A percentile compares a stretch with the other conserved stretches of the same genome.
Evolutionary conservation across 306 rosid species (phyloP).

Genomic region (Glycine tomentella): DNA sequence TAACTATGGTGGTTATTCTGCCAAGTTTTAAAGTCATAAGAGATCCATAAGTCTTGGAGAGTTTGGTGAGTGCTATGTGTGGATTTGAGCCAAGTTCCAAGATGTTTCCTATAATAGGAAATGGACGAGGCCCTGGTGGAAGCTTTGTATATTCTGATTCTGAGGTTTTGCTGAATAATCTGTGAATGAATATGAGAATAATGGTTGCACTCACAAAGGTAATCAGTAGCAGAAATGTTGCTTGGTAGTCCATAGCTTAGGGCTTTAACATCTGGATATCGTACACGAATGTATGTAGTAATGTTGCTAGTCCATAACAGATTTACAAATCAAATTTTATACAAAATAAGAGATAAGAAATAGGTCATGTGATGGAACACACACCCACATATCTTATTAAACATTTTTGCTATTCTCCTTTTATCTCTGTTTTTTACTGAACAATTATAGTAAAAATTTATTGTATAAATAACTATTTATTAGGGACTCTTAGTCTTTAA

Average conservation of each 20-base stretch:
- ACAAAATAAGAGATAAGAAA: too few species aligned
- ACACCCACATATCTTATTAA: too few species aligned
- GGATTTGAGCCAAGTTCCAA: constrained; percentile 39
- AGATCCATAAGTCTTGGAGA: constrained; percentile 37
- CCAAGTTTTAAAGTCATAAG: constrained; percentile 38
- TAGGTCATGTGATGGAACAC: too few species aligned
- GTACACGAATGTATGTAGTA: too few species aligned
- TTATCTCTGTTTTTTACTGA: too few species aligned
- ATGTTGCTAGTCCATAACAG: too few species aligned
- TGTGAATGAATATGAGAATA: constrained; percentile 18
- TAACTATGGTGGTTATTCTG: constrained; percentile 33
- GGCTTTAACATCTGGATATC: background rate
- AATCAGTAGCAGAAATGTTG: background rate
- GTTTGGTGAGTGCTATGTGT: constrained; percentile 30
- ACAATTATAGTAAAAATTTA: too few species aligned
- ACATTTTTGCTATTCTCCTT: too few species aligned
- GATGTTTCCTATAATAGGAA: constrained; percentile 42
- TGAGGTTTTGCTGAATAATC: background rate
- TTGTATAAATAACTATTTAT: too few species aligned
- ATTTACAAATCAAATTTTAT: too few species aligned
- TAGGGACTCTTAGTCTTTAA: too few species aligned
- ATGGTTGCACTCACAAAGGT: background rate
- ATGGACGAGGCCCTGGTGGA: constrained; percentile 44
- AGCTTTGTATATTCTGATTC: background rate
- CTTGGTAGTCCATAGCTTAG: constrained; percentile 27